These are phyloP conservation scores for Russula sp. DNA, from an alignment of 768 basidiomycete genomes.

Conservation along the genomic window DNA sequence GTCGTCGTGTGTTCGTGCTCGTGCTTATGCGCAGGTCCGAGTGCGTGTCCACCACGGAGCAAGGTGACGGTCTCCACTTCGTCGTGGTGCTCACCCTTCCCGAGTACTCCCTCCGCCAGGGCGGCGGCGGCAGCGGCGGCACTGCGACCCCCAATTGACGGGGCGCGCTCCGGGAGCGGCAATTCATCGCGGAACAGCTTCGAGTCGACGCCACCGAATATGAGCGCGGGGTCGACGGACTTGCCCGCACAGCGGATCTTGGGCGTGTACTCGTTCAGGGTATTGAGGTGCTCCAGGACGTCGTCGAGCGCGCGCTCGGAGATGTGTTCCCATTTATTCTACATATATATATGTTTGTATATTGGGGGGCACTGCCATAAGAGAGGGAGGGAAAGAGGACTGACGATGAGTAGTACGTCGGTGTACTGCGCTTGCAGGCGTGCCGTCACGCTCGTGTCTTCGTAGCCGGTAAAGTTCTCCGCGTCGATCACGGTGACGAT, in stretches of 20 bases:
- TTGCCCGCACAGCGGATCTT: conserved; percentile 62
- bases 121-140: neutral
- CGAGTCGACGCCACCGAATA: conserved; percentile 91
- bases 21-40: conserved; percentile 24
- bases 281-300: conserved; percentile 81
- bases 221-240: conserved; percentile 67
- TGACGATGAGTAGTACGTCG: conserved; percentile 78
- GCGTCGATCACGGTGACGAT: conserved; percentile 89
- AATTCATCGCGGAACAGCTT: conserved; percentile 47
- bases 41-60: conserved; percentile 33
- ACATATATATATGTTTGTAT: neutral
- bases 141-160: neutral
- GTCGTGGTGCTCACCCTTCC: conserved; percentile 41
- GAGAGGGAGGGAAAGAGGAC: conserved; percentile 25
- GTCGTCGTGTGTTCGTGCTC: no score
- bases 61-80: conserved; percentile 82
- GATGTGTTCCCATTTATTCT: conserved; percentile 91
- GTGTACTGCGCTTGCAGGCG: conserved; percentile 96
- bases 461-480: conserved; percentile 89
- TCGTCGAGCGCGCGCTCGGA: conserved; percentile 72
- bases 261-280: conserved; percentile 85
- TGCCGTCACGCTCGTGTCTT: conserved; percentile 86
- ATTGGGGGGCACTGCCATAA: neutral
- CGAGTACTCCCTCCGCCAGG: neutral
- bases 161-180: neutral